These are phyloP conservation scores for Skeletonema menzelii DNA, from an alignment of 108 stramenopile species.

Conservation along the genomic window DNA sequence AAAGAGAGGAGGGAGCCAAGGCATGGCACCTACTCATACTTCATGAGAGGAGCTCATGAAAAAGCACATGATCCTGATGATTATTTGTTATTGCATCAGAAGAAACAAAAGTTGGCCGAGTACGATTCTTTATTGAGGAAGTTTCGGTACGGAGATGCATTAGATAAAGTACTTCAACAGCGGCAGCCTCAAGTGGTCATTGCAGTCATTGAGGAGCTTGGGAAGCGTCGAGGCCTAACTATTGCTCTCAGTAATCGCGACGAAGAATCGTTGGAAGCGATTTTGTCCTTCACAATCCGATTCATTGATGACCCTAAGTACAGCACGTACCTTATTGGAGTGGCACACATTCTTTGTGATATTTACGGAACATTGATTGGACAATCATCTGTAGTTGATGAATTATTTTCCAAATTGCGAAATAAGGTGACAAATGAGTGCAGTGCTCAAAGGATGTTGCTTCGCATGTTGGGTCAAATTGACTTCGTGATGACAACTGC, in stretches of 20 bases:
- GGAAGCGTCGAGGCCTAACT: conserved; percentile 76
- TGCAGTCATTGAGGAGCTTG: conserved; percentile 87
- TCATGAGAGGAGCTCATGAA: conserved; percentile 75
- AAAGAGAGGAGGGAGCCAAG: conserved; percentile 42
- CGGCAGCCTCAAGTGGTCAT: conserved; percentile 66
- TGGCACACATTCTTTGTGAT: conserved; percentile 56
- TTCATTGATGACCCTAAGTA: conserved; percentile 80
- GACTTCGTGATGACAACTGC: conserved; percentile 65
- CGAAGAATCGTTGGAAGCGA: conserved; percentile 83
- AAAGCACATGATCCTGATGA: conserved; percentile 63
- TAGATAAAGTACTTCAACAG: conserved; percentile 78
- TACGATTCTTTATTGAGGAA: conserved; percentile 78
- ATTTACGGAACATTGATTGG: conserved; percentile 58
- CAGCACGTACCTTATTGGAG: conserved; percentile 71
- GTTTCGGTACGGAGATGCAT: conserved; percentile 90
- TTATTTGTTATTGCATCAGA: conserved; percentile 58
- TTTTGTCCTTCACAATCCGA: conserved; percentile 79
- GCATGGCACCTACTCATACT: conserved; percentile 80
- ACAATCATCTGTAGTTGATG: conserved; percentile 82
- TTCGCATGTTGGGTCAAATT: conserved; percentile 74
- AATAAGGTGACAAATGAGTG: conserved; percentile 71
- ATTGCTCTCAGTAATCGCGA: conserved; percentile 84
- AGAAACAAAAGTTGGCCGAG: conserved; percentile 65
- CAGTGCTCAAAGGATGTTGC: conserved; percentile 55
- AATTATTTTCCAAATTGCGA: conserved; percentile 82